These are phyloP conservation scores for Scenedesmus sp. DNA, from an alignment of 163 green algal genomes.

Conservation along the genomic window DNA sequence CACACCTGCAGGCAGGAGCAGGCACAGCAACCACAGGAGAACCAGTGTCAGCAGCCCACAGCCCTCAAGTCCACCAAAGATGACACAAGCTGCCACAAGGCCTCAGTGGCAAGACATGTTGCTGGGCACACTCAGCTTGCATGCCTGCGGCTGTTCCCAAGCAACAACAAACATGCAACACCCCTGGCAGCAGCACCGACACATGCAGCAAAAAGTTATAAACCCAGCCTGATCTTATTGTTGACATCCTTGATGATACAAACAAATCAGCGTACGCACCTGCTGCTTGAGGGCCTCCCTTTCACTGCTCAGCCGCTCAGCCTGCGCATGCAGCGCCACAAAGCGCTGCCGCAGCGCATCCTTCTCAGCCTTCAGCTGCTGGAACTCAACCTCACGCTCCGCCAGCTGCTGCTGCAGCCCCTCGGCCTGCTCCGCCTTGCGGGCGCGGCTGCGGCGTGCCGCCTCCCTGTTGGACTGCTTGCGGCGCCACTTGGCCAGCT, in stretches of 20 bases:
- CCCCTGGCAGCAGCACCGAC: no score
- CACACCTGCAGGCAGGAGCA: conserved; percentile 27
- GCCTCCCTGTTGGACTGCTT: conserved; percentile 95
- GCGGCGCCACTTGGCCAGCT: conserved; percentile 83
- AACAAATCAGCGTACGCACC: background rate
- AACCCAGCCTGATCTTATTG: no score
- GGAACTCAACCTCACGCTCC: conserved; percentile 59
- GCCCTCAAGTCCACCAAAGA: background rate
- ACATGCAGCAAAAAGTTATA: no score
- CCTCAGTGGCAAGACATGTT: no score
- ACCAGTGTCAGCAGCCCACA: background rate
- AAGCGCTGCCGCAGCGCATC: conserved; percentile 22
- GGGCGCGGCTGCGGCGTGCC: conserved; percentile 83
- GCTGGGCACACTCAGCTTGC: no score
- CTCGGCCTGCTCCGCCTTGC: conserved; percentile 91
- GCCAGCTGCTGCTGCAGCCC: conserved; percentile 66
- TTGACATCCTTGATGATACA: no score
- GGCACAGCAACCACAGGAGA: background rate
- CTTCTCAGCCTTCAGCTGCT: conserved; percentile 30
- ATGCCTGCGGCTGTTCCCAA: no score
- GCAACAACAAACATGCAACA: no score
- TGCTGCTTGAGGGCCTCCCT: background rate
- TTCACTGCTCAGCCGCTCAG: background rate
- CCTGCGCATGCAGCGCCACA: background rate
- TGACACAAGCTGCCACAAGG: background rate